A percentile compares a stretch with the other conserved stretches of the same genome.
phyloP scores from a whole-genome alignment of 371 early-diverging fungal species.

The Mortierella sp. region DNA sequence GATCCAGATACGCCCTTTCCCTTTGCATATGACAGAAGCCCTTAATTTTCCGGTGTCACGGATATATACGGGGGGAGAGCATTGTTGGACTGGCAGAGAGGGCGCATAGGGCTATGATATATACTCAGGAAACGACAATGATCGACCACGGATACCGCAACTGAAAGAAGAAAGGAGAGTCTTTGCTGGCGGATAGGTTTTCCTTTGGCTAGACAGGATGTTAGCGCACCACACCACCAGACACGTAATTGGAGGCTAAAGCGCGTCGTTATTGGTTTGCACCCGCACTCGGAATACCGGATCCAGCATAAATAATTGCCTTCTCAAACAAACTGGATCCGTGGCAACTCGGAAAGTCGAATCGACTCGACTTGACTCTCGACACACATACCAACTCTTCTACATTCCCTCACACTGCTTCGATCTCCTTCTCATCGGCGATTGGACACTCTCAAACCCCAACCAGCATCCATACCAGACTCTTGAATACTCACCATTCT shows the following conservation, averaged over 20 bases:
- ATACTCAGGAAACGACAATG: not conserved
- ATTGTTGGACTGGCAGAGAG: too few relatives aligned
- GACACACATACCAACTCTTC: not conserved
- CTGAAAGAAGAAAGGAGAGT: not conserved
- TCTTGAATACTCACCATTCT: not conserved
- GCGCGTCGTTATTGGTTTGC: not conserved
- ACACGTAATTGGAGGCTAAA: too few relatives aligned
- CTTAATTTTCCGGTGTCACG: conserved; percentile 9
- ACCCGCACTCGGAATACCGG: not conserved
- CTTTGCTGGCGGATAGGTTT: not conserved
- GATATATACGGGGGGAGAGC: not conserved
- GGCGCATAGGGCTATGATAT: not conserved
- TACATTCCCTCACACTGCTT: not conserved
- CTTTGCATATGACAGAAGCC: not conserved
- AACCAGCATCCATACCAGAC: too few relatives aligned
- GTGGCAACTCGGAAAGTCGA: not conserved
- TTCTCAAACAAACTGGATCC: not conserved
- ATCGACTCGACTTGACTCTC: not conserved
- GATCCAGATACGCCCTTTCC: not conserved
- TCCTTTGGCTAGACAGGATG: not conserved
- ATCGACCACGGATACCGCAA: not conserved
- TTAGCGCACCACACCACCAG: not conserved
- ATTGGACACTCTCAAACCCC: not conserved
- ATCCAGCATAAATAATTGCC: not conserved
- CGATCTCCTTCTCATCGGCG: not conserved